Percentiles rank a stretch among this genome's conserved stretches.
Evolutionary conservation across 345 rosid species (phyloP).

Genomic region (Reutealis trisperma): DNA sequence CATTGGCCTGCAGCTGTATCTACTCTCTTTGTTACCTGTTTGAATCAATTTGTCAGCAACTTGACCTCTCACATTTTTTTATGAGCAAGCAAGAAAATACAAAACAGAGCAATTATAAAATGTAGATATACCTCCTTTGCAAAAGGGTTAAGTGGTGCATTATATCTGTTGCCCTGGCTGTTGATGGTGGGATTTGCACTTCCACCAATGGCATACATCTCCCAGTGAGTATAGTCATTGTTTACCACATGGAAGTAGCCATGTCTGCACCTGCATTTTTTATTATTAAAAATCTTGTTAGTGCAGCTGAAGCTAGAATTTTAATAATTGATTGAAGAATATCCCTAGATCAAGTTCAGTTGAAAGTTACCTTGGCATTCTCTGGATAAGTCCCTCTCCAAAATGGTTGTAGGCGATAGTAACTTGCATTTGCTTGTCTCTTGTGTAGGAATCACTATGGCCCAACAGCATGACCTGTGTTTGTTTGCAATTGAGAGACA

Average conservation of each 20-base stretch:
- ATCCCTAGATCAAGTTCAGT: too few relatives aligned
- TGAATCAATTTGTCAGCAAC: conserved; percentile 7
- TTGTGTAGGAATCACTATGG: conserved; percentile 80
- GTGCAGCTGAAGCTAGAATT: neutral
- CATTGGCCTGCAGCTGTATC: conserved; percentile 53
- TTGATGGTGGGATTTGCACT: conserved; percentile 90
- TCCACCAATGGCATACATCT: conserved; percentile 98
- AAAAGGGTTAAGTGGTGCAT: conserved; percentile 70
- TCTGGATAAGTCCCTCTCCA: conserved; percentile 88
- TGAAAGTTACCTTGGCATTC: conserved; percentile 81
- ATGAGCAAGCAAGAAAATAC: neutral
- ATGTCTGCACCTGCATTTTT: conserved; percentile 74
- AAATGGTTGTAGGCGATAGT: conserved; percentile 96
- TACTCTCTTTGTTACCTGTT: conserved; percentile 88
- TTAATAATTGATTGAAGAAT: neutral
- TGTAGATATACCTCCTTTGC: conserved; percentile 69
- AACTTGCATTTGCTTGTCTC: conserved; percentile 90
- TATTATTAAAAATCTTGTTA: conserved; percentile 7
- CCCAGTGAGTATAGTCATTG: conserved; percentile 98
- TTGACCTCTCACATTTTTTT: neutral
- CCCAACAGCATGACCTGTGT: conserved; percentile 85
- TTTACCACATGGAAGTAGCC: conserved; percentile 96
- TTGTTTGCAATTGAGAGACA: neutral
- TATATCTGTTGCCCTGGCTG: conserved; percentile 93
- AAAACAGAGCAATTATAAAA: neutral